Evolutionary conservation across 305 asterid genomes (phyloP), one percentile per base, ranked within the genome.

Genomic region (Fraxinus nigra): DNA sequence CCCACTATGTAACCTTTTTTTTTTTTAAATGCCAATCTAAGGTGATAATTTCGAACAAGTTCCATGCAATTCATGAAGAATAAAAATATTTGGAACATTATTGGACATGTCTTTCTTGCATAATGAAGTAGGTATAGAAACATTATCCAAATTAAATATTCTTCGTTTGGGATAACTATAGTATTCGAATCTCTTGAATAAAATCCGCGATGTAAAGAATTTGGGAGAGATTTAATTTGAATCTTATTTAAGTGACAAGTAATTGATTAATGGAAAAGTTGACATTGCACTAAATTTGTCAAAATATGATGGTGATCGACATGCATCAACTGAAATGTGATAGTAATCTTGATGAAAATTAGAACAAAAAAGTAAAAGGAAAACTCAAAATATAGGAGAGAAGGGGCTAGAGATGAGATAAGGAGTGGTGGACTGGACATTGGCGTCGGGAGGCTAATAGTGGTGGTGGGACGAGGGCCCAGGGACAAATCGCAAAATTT

Each of bases 1-100:
- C 83, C 92, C 92, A 90, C 87, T 87, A 79, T 3, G 46, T 75
- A 61, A 86, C 79, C 43, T 37, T 37, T 37, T 34, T 78, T 84
- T 70, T 72, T 79, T 33, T 37, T 35, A 35, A 74, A 43, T 46
- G 83, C 82, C 43, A 85, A 85, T 73, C 48, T 51, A 46, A 61
- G 84, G 82, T 87, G 77, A 81, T 82, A 82, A 78, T 81, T 78
- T 76, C 85, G 59, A 80, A 77, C 76, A 78, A 74, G 81, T 79
- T 85, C 83, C 84, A 76, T 84, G 83, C 86, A 83, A 81, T 85
- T 79, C 69, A 80, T 75, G 48, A 65, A 83, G 84, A 81, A 76
- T 8, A 67, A 26, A 67, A 67, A 83, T 80, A 78, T 18, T 84
- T 82, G 86, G 37, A 84, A 65, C 81, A 80, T 7, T 37, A 37